Conservation (phyloP, 495 filamentous ascomycete species). For the Penicillium angulare region DNA sequence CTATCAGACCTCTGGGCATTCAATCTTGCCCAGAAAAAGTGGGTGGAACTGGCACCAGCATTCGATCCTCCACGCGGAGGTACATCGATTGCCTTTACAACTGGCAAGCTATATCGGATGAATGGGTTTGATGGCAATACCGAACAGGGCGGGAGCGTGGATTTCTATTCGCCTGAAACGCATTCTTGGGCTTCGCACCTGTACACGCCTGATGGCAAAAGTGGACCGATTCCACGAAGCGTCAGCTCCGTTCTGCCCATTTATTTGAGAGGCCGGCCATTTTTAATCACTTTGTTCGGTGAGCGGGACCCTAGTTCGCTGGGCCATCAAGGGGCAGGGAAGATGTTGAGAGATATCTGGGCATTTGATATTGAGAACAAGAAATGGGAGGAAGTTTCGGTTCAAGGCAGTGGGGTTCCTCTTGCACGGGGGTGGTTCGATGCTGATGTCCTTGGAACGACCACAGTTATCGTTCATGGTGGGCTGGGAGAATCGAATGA, state of each 20-base stretch:
- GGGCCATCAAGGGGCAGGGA: conserved; percentile 66
- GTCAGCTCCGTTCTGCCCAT: conserved; percentile 46
- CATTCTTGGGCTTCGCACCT: conserved; percentile 46
- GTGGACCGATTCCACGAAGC: conserved; percentile 36
- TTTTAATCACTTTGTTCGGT: conserved; percentile 66
- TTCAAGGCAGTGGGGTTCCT: conserved; percentile 44
- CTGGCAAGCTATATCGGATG: conserved; percentile 64
- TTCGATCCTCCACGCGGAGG: conserved; percentile 62
- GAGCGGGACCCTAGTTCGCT: conserved; percentile 59
- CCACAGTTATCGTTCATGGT: conserved; percentile 43
- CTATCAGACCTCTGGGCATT: conserved; percentile 72
- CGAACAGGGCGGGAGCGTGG: conserved; percentile 64
- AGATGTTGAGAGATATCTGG: conserved; percentile 73
- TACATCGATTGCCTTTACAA: conserved; percentile 56
- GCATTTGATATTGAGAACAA: conserved; percentile 60
- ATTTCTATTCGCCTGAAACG: conserved; percentile 44
- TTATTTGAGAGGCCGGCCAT: conserved; percentile 51
- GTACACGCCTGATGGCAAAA: conserved; percentile 46
- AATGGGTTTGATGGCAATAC: conserved; percentile 67
- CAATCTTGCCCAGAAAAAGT: conserved; percentile 53
- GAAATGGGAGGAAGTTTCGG: conserved; percentile 51
- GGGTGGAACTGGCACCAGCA: conserved; percentile 61
- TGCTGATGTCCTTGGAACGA: conserved; percentile 28
- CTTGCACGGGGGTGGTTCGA: conserved; percentile 45
- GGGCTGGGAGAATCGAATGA: conserved; percentile 47